Conservation (phyloP, 2,329 filamentous ascomycete genomes). For the Ustulina deusta region DNA sequence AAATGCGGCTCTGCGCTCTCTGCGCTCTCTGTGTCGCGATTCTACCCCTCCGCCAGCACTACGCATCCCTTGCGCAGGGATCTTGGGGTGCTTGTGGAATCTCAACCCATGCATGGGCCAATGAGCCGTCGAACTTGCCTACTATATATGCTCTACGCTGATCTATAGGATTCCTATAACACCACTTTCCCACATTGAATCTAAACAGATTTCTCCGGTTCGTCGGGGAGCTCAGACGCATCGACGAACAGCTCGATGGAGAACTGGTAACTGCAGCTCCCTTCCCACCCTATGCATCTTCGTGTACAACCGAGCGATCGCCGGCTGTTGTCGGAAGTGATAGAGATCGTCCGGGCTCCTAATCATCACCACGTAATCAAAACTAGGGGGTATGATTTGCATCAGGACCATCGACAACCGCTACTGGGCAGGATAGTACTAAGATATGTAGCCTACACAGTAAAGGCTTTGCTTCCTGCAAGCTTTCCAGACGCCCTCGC, state of each 20-base stretch:
- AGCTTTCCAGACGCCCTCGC: conserved; percentile 1
- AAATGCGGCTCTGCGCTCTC: conserved; percentile 35
- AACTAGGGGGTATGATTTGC: conserved; percentile 25
- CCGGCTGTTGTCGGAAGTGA: conserved; percentile 31
- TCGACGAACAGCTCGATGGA: conserved; percentile 25
- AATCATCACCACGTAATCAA: conserved; percentile 26
- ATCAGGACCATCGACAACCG: conserved; percentile 19
- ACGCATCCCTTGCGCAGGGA: conserved; percentile 27
- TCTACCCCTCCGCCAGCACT: conserved; percentile 26
- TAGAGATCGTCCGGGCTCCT: conserved; percentile 15
- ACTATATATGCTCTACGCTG: conserved; percentile 31
- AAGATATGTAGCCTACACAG: conserved; percentile 22
- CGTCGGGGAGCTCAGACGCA: conserved; percentile 22
- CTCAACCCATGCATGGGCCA: conserved; percentile 21
- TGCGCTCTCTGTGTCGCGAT: conserved; percentile 9
- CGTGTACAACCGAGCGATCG: conserved; percentile 24
- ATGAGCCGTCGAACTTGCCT: conserved; percentile 27
- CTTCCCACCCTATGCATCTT: conserved; percentile 24
- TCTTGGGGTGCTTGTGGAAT: conserved; percentile 13
- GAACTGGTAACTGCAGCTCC: conserved; percentile 14
- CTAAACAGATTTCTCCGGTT: conserved; percentile 21
- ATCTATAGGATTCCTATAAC: conserved; percentile 31
- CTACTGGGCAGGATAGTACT: conserved; percentile 23
- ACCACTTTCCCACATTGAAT: conserved; percentile 23
- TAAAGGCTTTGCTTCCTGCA: neutral